Evolutionary conservation across 2,329 filamentous ascomycete genomes (phyloP), one percentile per base, ranked within the genome.

Genomic region (Leptographium radiaticola): DNA sequence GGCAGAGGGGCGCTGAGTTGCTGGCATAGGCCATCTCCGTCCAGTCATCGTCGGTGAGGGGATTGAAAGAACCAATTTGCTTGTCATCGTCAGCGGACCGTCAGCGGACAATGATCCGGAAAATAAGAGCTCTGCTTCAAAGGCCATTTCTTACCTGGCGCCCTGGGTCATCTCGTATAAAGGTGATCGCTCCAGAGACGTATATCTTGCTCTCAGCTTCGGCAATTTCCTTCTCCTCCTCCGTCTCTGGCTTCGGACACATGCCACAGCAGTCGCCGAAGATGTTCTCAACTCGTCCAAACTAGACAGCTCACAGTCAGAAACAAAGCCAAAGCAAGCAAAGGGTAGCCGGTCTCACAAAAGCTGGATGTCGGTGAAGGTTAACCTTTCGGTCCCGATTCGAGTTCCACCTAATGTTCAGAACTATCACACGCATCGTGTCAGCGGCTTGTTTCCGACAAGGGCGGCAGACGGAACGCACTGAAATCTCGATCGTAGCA

Each of bases 1-100:
- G 84, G 62, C 87, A 94, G 2, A 95, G 74, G 16, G 78, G 74
- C 40, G 80, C 81, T 1, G 87, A 90, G 59, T 89, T 87, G 12
- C 87, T 86, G 39, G 94, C 76, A 59, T 94, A 95, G 0, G 88
- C 87, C 87, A 94, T 93, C 59, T 90, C 86, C 0, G 88, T 93
- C 87, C 88, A 94, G 63, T 93, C 87, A 51, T 87, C 76, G 44
- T 88, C 82, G 0, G 85, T 90, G 40, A 91, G 74, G 0, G 88
- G 89, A 61, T 93, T 85, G 70, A 94, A 94, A 11, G 76, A 80
- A 31, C 77, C 77, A 50, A 80, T 80, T 65, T 78, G 70, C 57
- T 59, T 13, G 25, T 40, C 39, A 4, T 9, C 8, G 39, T 40
- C 39, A 40, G 39, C 6, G 16, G 39, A 15, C 16, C 8, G 39